phyloP scores from a whole-genome alignment of 2,329 filamentous ascomycete genomes.

The Rhinocladiella similis region DNA sequence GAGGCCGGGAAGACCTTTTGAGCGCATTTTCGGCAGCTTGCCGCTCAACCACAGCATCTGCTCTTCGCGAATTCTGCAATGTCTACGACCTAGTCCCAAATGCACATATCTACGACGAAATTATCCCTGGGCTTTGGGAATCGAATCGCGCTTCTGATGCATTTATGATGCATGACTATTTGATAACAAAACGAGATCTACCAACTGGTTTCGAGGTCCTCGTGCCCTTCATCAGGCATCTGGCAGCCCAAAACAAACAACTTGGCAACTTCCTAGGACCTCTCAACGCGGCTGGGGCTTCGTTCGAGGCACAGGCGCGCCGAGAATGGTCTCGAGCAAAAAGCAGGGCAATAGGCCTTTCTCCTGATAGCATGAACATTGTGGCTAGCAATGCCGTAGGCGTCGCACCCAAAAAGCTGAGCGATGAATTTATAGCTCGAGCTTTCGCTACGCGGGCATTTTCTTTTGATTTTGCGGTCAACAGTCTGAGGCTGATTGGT shows the following conservation, averaged over 20 bases:
- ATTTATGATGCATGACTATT: slow-evolving; percentile 48
- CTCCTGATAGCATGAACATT: slow-evolving; percentile 30
- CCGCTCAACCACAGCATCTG: slow-evolving; percentile 26
- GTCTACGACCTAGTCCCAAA: slow-evolving; percentile 43
- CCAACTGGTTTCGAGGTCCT: slow-evolving; percentile 41
- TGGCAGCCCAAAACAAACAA: slow-evolving; percentile 33
- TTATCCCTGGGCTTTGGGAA: slow-evolving; percentile 44
- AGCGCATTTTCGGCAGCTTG: slow-evolving; percentile 18
- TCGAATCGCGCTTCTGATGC: slow-evolving; percentile 40
- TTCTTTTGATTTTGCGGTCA: slow-evolving; percentile 70
- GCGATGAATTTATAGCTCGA: slow-evolving; percentile 72
- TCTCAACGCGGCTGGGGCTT: slow-evolving; percentile 31
- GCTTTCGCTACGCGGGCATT: slow-evolving; percentile 79
- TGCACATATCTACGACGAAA: slow-evolving; percentile 44
- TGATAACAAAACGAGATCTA: slow-evolving; percentile 44
- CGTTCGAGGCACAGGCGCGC: slow-evolving; percentile 22
- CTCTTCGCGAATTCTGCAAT: slow-evolving; percentile 39
- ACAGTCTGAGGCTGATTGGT: slow-evolving; percentile 68
- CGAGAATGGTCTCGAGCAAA: slow-evolving; percentile 14
- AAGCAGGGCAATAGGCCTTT: slow-evolving; percentile 25
- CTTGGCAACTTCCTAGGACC: slow-evolving; percentile 17
- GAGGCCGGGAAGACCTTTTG: slow-evolving; percentile 21
- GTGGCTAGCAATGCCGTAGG: slow-evolving; percentile 20
- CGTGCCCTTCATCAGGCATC: slow-evolving; percentile 42
- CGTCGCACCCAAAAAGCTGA: slow-evolving; percentile 50